Conservation (phyloP, 2,329 filamentous ascomycete genomes). For the Phyllosticta capitalensis region DNA sequence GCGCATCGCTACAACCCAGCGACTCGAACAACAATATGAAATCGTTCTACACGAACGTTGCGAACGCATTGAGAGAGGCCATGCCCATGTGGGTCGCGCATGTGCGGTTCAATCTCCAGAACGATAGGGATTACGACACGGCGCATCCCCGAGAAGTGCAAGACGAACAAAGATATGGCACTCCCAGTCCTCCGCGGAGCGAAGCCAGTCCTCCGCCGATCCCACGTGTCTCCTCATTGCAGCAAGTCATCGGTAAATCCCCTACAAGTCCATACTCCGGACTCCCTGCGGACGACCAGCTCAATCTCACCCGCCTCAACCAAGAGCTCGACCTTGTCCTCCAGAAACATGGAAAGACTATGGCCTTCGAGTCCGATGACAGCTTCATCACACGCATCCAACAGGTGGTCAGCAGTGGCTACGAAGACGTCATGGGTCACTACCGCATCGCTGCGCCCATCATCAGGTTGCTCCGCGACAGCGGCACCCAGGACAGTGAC, state of each 20-base stretch:
- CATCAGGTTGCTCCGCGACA: background rate
- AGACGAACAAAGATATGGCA: no score
- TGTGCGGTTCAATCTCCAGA: no score
- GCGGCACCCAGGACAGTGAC: background rate
- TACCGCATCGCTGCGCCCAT: background rate
- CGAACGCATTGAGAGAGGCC: no score
- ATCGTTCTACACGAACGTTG: no score
- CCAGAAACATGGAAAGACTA: background rate
- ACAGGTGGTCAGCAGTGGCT: background rate
- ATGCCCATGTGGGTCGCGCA: no score
- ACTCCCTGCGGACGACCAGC: background rate
- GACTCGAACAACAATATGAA: no score
- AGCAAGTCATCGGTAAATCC: background rate
- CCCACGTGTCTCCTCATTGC: no score
- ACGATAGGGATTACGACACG: no score
- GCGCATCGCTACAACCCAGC: no score
- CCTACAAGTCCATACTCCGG: background rate
- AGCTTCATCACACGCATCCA: background rate
- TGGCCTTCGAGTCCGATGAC: background rate
- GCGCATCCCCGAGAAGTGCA: no score
- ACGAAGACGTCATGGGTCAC: background rate
- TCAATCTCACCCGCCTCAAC: background rate
- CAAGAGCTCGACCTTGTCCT: background rate
- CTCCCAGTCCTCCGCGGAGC: no score
- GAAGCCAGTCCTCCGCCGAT: no score